Conservation (phyloP, 257 asterid species). For the Petunia secreta region DNA sequence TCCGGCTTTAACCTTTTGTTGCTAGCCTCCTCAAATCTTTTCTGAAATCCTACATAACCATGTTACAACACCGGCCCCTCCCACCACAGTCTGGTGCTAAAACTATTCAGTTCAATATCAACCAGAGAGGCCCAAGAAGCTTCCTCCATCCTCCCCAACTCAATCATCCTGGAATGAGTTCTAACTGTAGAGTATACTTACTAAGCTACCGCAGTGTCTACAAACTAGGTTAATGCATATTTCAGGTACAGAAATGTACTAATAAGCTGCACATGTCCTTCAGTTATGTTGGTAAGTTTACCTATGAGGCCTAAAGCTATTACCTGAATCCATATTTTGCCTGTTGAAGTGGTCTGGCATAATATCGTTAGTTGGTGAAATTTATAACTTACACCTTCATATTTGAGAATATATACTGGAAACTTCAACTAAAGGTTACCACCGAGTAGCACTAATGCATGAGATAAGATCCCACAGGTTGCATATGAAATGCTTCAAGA, state of each 20-base stretch:
- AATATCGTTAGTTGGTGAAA: neutral
- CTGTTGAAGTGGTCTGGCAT: conserved; percentile 6
- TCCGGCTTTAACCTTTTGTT: neutral
- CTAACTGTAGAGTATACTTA: too few relatives aligned
- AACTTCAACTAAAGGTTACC: conserved; percentile 9
- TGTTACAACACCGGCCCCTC: neutral
- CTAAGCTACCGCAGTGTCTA: too few relatives aligned
- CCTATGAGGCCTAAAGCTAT: neutral
- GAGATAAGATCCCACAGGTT: conserved; percentile 1
- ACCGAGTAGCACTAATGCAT: neutral
- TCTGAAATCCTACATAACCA: too few relatives aligned
- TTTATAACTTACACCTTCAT: neutral
- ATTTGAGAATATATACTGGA: conserved; percentile 12
- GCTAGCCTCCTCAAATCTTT: neutral
- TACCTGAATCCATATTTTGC: neutral
- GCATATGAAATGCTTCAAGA: neutral
- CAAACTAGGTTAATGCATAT: neutral
- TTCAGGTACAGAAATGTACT: neutral
- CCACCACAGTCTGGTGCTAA: neutral
- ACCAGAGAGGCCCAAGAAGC: neutral
- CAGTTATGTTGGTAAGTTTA: neutral
- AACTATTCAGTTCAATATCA: neutral
- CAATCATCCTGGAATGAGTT: neutral
- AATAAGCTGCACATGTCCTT: neutral
- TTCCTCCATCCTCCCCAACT: neutral